Base-by-base conservation (phyloP, 176 grass and related monocot genomes). In the Hordeum marinum region DNA sequence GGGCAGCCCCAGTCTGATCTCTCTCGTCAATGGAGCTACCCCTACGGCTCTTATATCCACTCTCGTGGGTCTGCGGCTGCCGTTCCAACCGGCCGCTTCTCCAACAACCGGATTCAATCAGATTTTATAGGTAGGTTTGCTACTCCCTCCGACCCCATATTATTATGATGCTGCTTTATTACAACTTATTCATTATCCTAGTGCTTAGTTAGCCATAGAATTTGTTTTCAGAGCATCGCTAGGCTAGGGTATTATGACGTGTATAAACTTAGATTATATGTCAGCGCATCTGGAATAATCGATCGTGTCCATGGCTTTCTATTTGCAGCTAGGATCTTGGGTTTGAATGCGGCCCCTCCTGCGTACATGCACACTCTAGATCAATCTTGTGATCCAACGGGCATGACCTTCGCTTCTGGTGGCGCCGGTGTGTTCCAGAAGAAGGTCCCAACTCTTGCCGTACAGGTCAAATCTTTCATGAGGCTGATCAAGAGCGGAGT, bases 361-460 rank as follows among this genome's bases (percentile, higher is more conserved):
- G 26, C 68, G 15, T 75, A 31, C 41, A 37, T 15, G 27, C 1
- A 9, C 6, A 27, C 14, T 15, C 13, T 9, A 1, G 40, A 11
- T 1, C 12, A 9, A 11, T 48, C 35, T 1, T 17, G 3, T 1
- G 58, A 54, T 20, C 63, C 79, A 23, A 3, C 5, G 7, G 94
- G 91, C 80, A 85, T 93, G 89, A 96, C 93, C 85, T 93, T 91
- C 12, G 91, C 91, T 50, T 50, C 5, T 50, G 46, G 46, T 0
- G 46, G 46, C 1, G 14, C 13, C 41, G 89, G 91, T 0, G 86
- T 93, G 25, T 87, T 31, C 31, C 9, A 26, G 39, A 41, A 17
- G 1, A 41, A 50, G 1, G 46, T 12, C 68, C 85, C 77, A 14
- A 75, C 77, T 7, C 68, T 81, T 1, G 11, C 23, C n/a, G 2